These are phyloP conservation scores for Populus deltoides DNA, from an alignment of 345 rosid genomes.

Conservation along the genomic window DNA sequence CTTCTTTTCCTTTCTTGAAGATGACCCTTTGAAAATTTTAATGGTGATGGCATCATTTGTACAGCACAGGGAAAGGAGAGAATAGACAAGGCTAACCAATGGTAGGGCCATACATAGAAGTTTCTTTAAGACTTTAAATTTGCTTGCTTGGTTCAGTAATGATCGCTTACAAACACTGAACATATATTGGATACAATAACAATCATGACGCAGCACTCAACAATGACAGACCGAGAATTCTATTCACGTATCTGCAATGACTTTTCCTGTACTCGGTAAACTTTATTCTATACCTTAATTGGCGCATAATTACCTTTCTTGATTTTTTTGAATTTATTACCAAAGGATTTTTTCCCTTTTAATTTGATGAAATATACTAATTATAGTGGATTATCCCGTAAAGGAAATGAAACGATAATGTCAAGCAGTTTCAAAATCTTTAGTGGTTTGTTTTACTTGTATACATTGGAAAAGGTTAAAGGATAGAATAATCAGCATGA, in stretches of 20 bases:
- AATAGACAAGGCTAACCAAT: conserved; percentile 4
- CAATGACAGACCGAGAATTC: neutral
- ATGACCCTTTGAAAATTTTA: neutral
- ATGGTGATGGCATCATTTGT: conserved; percentile 18
- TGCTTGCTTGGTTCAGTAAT: neutral
- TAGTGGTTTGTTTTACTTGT: neutral
- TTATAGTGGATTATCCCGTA: neutral
- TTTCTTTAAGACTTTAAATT: conserved; percentile 15
- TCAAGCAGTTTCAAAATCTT: neutral
- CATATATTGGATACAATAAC: too few species aligned
- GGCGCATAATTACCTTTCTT: too few species aligned
- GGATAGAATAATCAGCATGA: neutral
- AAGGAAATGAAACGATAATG: neutral
- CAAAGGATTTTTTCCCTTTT: neutral
- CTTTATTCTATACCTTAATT: neutral
- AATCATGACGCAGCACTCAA: neutral
- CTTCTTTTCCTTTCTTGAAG: conserved; percentile 8
- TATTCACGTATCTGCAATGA: neutral
- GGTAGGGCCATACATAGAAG: conserved; percentile 23
- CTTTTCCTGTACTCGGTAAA: neutral
- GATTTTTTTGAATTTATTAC: too few species aligned
- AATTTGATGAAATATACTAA: neutral
- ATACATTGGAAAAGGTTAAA: neutral
- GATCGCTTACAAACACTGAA: neutral
- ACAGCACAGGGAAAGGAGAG: neutral